A percentile compares a stretch with the other conserved stretches of the same genome.
Conservation (phyloP, 345 rosid species). For the Aurinia saxatilis region DNA sequence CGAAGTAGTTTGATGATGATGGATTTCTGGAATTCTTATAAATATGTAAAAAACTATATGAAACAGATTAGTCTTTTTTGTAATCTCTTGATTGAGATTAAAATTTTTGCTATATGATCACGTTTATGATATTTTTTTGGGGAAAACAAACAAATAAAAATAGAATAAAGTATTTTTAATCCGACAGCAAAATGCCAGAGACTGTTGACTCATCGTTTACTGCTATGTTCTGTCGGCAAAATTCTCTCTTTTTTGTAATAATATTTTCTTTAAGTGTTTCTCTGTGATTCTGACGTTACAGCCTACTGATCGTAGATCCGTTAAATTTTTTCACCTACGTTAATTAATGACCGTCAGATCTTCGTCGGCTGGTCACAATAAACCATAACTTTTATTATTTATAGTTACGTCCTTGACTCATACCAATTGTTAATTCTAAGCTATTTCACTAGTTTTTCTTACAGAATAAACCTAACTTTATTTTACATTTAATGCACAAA, state of each 20-base stretch:
- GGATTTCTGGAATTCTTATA: constrained; percentile 20
- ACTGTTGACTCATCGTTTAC: constrained; percentile 25
- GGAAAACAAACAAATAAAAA: not conserved
- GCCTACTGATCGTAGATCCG: constrained; percentile 13
- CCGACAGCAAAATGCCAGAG: constrained; percentile 24
- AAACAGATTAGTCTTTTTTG: not conserved
- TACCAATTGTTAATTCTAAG: not conserved
- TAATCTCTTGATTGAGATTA: not conserved
- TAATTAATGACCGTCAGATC: constrained; percentile 48
- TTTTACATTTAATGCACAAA: not conserved
- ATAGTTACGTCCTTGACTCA: not conserved
- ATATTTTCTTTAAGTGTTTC: not conserved
- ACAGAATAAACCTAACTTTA: constrained; percentile 1
- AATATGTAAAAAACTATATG: constrained; percentile 10
- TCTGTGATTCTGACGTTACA: constrained; percentile 1
- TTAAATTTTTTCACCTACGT: not conserved
- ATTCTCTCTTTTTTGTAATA: constrained; percentile 19
- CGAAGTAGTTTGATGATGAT: constrained; percentile 17
- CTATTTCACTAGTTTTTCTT: not conserved
- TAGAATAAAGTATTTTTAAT: not conserved
- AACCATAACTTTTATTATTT: not conserved
- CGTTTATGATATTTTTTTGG: not conserved
- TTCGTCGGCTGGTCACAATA: constrained; percentile 23
- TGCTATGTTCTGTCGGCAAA: constrained; percentile 38
- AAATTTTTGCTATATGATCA: not conserved